Evolutionary conservation across 306 rosid genomes (phyloP), one percentile per base, ranked within the genome.

Genomic region (Lathyrus sativus): DNA sequence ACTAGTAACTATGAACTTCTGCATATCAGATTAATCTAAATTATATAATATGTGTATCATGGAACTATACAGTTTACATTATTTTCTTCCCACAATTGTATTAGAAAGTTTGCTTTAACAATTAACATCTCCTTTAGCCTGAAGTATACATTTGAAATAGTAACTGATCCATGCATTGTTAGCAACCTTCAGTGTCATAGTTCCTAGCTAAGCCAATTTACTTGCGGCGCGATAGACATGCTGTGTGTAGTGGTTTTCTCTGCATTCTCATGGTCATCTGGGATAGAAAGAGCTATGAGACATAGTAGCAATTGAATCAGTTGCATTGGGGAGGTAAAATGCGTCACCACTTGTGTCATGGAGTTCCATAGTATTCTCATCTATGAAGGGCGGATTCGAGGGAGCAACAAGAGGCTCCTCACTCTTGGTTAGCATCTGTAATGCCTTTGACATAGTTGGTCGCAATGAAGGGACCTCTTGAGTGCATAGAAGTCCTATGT

Each of bases 301-400:
- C 67, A 92, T 46, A 24, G 84, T 85, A 38, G 98, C 98, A 0
- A 88, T 57, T 4, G 96, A 89, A 74, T 76, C 76, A 54, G 82
- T 74, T 14, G 82, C 73, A 44, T 65, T 75, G 51, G 75, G 76
- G 22, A 71, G 78, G 72, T 74, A 68, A 31, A 78, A 68, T 18
- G 85, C 85, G 70, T 83, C 72, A 8, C 79, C 90, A 18, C 66
- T 67, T 4, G 76, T 74, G 76, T 84, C 90, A 59, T 81, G 77
- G 54, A 93, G 82, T 75, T 86, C 96, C 99, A 93, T 88, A 3
- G 91, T 88, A 73, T 35, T 84, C 80, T 93, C 96, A 68, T 93
- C 96, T 31, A 87, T 62, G 84, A 93, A 93, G 1, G 99, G 97
- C 26, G 96, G 99, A 78, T 80, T 90, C 33, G 86, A 79, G 31